Evolutionary conservation across 108 stramenopile genomes (phyloP).

Genomic region (Nitzschia sp.): DNA sequence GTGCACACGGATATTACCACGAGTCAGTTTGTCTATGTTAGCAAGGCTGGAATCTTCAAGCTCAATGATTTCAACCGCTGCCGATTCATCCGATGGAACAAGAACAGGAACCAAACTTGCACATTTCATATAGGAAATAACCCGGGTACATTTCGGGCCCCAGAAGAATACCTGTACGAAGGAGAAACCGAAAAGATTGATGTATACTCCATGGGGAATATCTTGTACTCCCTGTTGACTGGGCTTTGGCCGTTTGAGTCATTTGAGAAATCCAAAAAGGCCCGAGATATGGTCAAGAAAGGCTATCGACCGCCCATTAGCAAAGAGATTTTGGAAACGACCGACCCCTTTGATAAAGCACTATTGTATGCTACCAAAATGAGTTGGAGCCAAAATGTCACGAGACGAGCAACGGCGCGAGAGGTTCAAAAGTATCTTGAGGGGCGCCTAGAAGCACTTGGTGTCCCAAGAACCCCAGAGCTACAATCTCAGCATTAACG

Average conservation of each 20-base stretch:
- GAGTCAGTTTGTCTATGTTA: constrained; percentile 51
- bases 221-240: constrained; percentile 62
- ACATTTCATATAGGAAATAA: constrained; percentile 48
- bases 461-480: too few species aligned
- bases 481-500: too few species aligned
- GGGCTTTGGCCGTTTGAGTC: constrained; percentile 49
- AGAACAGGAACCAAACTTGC: constrained; percentile 35
- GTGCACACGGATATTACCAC: constrained; percentile 69
- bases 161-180: constrained; percentile 71
- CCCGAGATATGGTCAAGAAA: constrained; percentile 30
- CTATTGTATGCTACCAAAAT: constrained; percentile 49
- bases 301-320: constrained; percentile 47
- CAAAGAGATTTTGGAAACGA: constrained; percentile 29
- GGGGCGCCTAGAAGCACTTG: constrained; percentile 4
- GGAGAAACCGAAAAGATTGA: constrained; percentile 69
- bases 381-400: constrained; percentile 57
- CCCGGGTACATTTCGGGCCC: constrained; percentile 54
- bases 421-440: constrained; percentile 32
- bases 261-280: constrained; percentile 22
- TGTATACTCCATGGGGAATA: constrained; percentile 76
- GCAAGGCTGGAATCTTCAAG: constrained; percentile 40
- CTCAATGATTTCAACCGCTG: constrained; percentile 80
- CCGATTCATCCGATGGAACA: constrained; percentile 59
- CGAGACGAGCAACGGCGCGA: constrained; percentile 50
- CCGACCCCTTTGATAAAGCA: constrained; percentile 44